phyloP scores from a whole-genome alignment of 2,329 filamentous ascomycete genomes.

The Fusarium incarnatum region DNA sequence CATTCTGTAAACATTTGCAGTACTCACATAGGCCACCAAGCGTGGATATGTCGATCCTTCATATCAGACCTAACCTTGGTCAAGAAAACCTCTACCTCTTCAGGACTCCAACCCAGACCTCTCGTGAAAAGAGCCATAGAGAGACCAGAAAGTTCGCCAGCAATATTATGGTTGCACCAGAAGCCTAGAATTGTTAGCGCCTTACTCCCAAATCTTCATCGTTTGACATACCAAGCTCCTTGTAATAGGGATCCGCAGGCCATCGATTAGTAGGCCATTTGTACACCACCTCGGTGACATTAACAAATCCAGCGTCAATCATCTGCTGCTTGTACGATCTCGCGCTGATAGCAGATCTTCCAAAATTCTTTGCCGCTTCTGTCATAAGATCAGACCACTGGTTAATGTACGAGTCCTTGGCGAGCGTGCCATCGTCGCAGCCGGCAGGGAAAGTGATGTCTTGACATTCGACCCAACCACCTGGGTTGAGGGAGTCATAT shows the following conservation, averaged over 20 bases:
- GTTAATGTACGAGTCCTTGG: slow-evolving; percentile 44
- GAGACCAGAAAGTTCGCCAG: slow-evolving; percentile 51
- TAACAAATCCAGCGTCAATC: slow-evolving; percentile 63
- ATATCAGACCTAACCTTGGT: slow-evolving; percentile 51
- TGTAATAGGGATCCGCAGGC: slow-evolving; percentile 63
- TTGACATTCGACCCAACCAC: slow-evolving; percentile 58
- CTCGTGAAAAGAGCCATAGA: slow-evolving; percentile 55
- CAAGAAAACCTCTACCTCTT: slow-evolving; percentile 51
- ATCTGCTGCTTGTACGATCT: slow-evolving; percentile 54
- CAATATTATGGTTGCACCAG: slow-evolving; percentile 51
- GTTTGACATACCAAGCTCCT: slow-evolving; percentile 58
- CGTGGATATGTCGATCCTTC: slow-evolving; percentile 51
- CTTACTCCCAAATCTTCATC: rapidly evolving
- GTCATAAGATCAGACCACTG: slow-evolving; percentile 48
- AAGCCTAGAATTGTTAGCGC: slow-evolving; percentile 48
- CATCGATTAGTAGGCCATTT: slow-evolving; percentile 65
- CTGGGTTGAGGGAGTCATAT: slow-evolving; percentile 55
- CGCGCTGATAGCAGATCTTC: slow-evolving; percentile 49
- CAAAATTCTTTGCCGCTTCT: slow-evolving; percentile 47
- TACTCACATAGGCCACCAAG: slow-evolving; percentile 55
- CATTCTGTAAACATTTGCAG: rapidly evolving
- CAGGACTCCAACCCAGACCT: slow-evolving; percentile 50
- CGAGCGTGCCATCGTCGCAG: slow-evolving; percentile 57
- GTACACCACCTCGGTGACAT: slow-evolving; percentile 61
- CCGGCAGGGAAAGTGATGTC: slow-evolving; percentile 55